These are phyloP conservation scores for Penicillium chermesinum DNA, from an alignment of 495 filamentous ascomycete species.

Conservation along the genomic window DNA sequence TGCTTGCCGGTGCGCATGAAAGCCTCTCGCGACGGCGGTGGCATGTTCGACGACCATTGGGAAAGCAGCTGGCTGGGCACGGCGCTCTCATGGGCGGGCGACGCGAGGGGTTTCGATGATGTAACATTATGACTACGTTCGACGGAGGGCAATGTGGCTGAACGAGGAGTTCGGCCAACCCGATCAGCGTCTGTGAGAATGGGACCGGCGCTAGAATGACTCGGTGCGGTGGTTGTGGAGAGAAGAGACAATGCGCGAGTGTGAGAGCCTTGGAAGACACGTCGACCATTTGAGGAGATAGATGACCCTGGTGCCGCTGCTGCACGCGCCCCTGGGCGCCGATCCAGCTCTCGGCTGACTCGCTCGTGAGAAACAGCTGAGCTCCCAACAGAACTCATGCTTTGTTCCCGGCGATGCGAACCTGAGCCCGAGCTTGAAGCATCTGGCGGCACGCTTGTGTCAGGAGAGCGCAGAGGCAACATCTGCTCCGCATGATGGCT, in stretches of 20 bases:
- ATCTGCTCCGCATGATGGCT: conserved; percentile 51
- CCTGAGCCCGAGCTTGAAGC: neutral
- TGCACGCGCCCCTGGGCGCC: conserved; percentile 40
- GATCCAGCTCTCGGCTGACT: conserved; percentile 46
- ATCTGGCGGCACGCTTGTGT: conserved; percentile 17
- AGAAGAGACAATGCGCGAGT: conserved; percentile 77
- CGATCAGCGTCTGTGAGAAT: conserved; percentile 24
- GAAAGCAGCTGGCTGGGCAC: conserved; percentile 31
- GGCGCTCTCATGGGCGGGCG: conserved; percentile 18
- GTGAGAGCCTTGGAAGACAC: conserved; percentile 70
- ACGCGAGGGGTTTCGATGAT: neutral
- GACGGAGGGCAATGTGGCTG: conserved; percentile 43
- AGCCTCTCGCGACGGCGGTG: conserved; percentile 48
- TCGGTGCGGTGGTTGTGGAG: conserved; percentile 50
- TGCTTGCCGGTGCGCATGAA: conserved; percentile 69
- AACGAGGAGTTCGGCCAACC: conserved; percentile 38
- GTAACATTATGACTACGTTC: conserved; percentile 25
- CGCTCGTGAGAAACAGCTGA: conserved; percentile 30
- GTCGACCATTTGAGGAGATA: conserved; percentile 46
- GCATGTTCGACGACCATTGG: conserved; percentile 40
- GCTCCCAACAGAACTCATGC: conserved; percentile 27
- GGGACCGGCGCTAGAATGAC: conserved; percentile 3
- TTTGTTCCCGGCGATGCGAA: conserved; percentile 28
- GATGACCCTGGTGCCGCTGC: conserved; percentile 27
- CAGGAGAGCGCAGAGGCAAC: conserved; percentile 48